Base-by-base conservation (phyloP, 306 rosid species). In the Nissolia schottii region DNA sequence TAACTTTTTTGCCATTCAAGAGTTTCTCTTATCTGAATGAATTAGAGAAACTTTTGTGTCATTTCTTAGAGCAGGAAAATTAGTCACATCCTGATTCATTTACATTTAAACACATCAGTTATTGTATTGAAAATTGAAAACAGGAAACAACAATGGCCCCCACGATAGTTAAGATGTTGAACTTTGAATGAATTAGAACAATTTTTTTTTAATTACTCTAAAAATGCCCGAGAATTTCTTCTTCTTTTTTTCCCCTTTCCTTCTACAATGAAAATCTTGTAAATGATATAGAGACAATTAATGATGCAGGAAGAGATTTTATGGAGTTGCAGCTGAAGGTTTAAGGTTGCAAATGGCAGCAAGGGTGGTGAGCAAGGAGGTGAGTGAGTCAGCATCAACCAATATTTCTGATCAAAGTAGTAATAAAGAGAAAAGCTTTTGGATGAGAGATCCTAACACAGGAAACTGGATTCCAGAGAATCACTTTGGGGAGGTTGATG, bases 401-500 rank as follows among this genome's bases (percentile, higher is more conserved):
- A 8, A 70, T 29, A 40, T 6, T 34, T 4, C 3, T 13, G 4
- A 2, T 45, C 2, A 0, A n/a, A n/a, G 5, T n/a, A 45, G 15
- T 3, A 54, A 64, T 18, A 14, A 77, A 75, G 61, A 82, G 20
- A 60, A 60, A 18, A 57, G 14, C 0, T 85, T 78, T 82, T 90
- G 93, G 96, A 87, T 85, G 92, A 87, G 82, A 75, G 85, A 86
- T 82, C 87, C 88, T 0, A 84, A 79, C 71, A 85, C 75, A 13
- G 93, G 91, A 57, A 78, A 86, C 67, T 87, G 91, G 96, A 75
- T 85, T 70, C 91, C 93, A 1, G 93, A 90, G 87, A 80, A 22
- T 65, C 87, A 82, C 27, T 84, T 87, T 68, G 87, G 12, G 0
- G 78, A 84, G 20, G 40, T 77, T 57, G 80, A 90, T 75, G 86